Evolutionary conservation across 768 basidiomycete genomes (phyloP).

Genomic region (Tricholoma saponaceum): DNA sequence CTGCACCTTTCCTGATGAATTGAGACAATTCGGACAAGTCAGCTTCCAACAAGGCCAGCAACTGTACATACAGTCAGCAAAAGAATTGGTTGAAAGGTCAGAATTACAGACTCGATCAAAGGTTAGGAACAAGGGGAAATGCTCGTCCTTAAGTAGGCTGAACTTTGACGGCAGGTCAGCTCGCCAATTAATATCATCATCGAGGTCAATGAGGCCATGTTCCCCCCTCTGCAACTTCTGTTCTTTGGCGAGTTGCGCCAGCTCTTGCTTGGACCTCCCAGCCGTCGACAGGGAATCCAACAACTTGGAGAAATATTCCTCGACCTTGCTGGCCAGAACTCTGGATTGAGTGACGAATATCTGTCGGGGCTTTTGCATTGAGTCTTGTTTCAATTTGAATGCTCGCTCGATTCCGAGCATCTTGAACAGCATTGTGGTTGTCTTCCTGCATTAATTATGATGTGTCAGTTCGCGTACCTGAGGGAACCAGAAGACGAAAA

Average conservation of each 20-base stretch:
- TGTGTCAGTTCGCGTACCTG: not conserved
- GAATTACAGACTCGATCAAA: constrained; percentile 1
- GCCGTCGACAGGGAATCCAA: constrained; percentile 36
- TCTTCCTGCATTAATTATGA: constrained; percentile 44
- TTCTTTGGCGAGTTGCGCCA: constrained; percentile 14
- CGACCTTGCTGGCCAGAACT: constrained; percentile 57
- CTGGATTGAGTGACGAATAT: constrained; percentile 70
- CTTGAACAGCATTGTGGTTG: constrained; percentile 71
- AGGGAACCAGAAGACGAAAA: not conserved
- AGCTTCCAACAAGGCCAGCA: not conserved
- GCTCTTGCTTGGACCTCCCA: constrained; percentile 29
- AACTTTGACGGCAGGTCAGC: not conserved
- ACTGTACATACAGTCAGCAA: not conserved
- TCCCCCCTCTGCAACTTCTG: not conserved
- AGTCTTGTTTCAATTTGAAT: constrained; percentile 33
- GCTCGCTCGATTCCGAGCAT: constrained; percentile 63
- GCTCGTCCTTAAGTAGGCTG: not conserved
- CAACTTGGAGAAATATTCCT: constrained; percentile 55
- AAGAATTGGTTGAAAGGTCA: not conserved
- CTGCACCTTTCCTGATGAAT: not conserved
- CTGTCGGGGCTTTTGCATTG: constrained; percentile 49
- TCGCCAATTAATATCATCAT: constrained; percentile 2
- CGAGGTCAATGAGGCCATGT: not conserved
- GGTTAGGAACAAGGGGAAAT: constrained; percentile 1
- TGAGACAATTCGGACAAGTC: not conserved